These are phyloP conservation scores for Emydomyces testavorans DNA, from an alignment of 2,329 filamentous ascomycete species.

Conservation along the genomic window DNA sequence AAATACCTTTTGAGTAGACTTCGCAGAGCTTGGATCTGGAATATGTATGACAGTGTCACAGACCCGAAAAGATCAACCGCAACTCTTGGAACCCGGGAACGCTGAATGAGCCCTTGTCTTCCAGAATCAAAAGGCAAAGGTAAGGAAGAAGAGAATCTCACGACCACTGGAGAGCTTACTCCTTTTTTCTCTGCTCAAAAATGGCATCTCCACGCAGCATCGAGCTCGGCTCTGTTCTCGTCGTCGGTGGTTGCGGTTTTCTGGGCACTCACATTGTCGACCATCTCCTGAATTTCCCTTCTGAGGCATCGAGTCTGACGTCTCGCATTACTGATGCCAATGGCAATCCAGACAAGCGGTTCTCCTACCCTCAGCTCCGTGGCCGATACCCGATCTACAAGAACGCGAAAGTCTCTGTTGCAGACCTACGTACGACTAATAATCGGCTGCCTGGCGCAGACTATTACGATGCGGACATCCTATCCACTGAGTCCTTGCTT, in stretches of 20 bases:
- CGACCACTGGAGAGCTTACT: background rate
- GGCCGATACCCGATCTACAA: slow-evolving; percentile 34
- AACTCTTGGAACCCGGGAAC: too few species aligned
- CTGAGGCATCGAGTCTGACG: slow-evolving; percentile 23
- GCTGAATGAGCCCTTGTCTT: too few species aligned
- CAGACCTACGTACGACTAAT: slow-evolving; percentile 59
- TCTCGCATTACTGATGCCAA: slow-evolving; percentile 11
- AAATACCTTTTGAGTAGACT: too few species aligned
- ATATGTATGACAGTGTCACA: too few species aligned
- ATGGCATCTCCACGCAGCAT: slow-evolving; percentile 21
- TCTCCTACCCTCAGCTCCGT: slow-evolving; percentile 27
- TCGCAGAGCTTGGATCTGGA: too few species aligned
- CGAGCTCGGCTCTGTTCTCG: slow-evolving; percentile 57
- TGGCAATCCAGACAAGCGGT: slow-evolving; percentile 26
- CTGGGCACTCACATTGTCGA: slow-evolving; percentile 72
- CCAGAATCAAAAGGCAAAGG: too few species aligned
- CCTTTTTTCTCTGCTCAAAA: background rate
- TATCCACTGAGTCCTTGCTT: slow-evolving; percentile 49
- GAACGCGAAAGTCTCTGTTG: slow-evolving; percentile 50
- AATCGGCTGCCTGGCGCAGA: slow-evolving; percentile 53
- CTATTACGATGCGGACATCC: slow-evolving; percentile 71
- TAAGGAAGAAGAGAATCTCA: too few species aligned
- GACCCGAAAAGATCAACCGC: too few species aligned
- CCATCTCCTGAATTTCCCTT: slow-evolving; percentile 53
- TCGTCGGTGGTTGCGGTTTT: slow-evolving; percentile 76